Evolutionary conservation across 176 grass and related monocot genomes (phyloP), one percentile per base, ranked within the genome.

Genomic region (Pharus latifolius): DNA sequence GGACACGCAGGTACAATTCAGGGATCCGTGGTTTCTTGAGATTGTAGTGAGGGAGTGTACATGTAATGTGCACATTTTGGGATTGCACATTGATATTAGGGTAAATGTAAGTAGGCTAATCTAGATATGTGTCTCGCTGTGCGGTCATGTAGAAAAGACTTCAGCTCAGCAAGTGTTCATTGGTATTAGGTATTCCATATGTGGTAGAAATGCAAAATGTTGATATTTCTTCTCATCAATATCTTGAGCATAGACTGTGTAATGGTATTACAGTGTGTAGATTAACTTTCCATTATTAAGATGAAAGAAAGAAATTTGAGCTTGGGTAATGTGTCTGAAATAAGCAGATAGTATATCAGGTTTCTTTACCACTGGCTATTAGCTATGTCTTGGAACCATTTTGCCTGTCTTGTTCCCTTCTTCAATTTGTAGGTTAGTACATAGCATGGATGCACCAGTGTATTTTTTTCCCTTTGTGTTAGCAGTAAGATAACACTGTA

Each of bases 1-100:
- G 74, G 86, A 92, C 3, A 63, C 31, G 35, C 74, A 97, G 89
- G 94, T 97, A 75, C n/a, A 26, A 34, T 75, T 11, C 14, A 3
- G 16, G 55, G 31, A 20, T 22, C 23, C 58, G 31, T 40, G 43
- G 7, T 42, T 79, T 35, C 41, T 49, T 3, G 10, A 40, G 29
- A 62, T 14, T 62, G 19, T 10, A 24, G 37, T 6, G 33, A 40
- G 58, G 4, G 9, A 11, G 10, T 37, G 32, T 12, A 3, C 17
- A n/a, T 57, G 12, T 9, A 2, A 2, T 57, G 17, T n/a, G 13
- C 16, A 7, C 30, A 59, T 35, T 60, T 40, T 15, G 16, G 0
- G 5, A 19, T 47, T 52, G 56, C 56, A 56, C 47, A 69, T 83
- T 70, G n/a, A n/a, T n/a, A n/a, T n/a, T n/a, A n/a, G n/a, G n/a